phyloP scores from a whole-genome alignment of 768 basidiomycete species.

The Rhodotorula kratochvilovae region DNA sequence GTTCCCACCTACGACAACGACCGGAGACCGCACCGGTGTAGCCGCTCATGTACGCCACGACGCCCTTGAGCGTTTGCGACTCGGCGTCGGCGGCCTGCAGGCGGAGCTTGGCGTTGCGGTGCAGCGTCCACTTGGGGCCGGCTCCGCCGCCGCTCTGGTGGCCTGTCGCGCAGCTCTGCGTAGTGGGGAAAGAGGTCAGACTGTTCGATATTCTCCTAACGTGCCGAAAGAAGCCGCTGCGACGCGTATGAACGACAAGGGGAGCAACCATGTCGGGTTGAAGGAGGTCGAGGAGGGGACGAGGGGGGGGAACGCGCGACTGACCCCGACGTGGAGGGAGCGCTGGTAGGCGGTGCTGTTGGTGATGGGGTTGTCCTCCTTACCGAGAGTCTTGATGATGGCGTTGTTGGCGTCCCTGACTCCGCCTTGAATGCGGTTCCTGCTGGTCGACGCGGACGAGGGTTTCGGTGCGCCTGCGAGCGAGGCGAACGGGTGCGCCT shows the following conservation, averaged over 20 bases:
- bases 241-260: background rate
- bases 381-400: conserved; percentile 60
- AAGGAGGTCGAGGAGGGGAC: background rate
- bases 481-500: background rate
- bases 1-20: conserved; percentile 55
- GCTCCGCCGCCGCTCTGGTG: conserved; percentile 61
- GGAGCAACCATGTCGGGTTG: background rate
- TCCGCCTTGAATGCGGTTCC: conserved; percentile 5
- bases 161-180: conserved; percentile 61
- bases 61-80: conserved; percentile 43
- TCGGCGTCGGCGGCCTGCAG: conserved; percentile 51
- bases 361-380: conserved; percentile 71
- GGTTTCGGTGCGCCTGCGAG: background rate
- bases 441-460: too few species aligned
- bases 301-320: conserved; percentile 20
- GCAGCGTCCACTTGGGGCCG: conserved; percentile 45
- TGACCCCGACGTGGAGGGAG: conserved; percentile 63
- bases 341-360: conserved; percentile 51
- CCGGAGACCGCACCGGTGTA: conserved; percentile 52
- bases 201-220: background rate
- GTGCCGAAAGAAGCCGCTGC: too few species aligned
- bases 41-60: conserved; percentile 47
- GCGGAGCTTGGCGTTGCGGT: conserved; percentile 53
- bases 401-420: conserved; percentile 51
- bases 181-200: conserved; percentile 53